phyloP scores from a whole-genome alignment of 768 basidiomycete species.

The Pholiota molesta region DNA sequence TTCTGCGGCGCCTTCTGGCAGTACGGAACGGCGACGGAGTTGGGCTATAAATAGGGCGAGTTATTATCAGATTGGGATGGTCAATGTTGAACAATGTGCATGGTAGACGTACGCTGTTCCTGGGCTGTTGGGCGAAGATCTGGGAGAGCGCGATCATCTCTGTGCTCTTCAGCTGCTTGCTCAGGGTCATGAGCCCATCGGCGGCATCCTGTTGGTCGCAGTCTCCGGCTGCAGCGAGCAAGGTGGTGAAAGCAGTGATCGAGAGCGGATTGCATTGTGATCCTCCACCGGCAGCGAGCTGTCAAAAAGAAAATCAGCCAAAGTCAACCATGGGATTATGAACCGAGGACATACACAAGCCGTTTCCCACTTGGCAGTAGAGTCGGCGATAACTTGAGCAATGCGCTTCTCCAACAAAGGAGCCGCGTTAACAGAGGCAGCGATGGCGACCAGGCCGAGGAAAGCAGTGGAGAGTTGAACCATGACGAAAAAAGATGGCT shows the following conservation, averaged over 20 bases:
- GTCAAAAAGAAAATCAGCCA: constrained; percentile 12
- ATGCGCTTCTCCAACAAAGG: constrained; percentile 47
- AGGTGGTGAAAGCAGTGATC: constrained; percentile 55
- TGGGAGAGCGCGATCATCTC: constrained; percentile 49
- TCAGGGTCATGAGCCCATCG: constrained; percentile 55
- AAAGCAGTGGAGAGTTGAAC: constrained; percentile 30
- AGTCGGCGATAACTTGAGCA: constrained; percentile 48
- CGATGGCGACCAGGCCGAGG: constrained; percentile 33
- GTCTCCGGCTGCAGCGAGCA: constrained; percentile 57
- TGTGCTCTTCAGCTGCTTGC: constrained; percentile 39
- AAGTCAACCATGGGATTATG: not conserved
- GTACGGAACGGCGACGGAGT: constrained; percentile 49
- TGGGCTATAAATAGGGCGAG: constrained; percentile 34
- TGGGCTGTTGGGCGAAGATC: constrained; percentile 53
- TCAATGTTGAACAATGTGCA: constrained; percentile 6
- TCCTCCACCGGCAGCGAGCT: constrained; percentile 59
- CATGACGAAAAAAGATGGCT: constrained; percentile 20
- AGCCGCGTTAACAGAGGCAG: constrained; percentile 34
- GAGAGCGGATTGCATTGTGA: constrained; percentile 60
- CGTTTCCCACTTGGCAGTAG: constrained; percentile 51
- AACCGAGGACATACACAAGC: constrained; percentile 47
- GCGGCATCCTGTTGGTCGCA: constrained; percentile 62
- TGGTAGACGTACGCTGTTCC: constrained; percentile 50
- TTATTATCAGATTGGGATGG: constrained; percentile 5
- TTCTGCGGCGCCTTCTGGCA: constrained; percentile 53